Percentiles rank a stretch among this genome's conserved stretches.
Conservation (phyloP, 495 filamentous ascomycete genomes). For the Platismatia glauca region DNA sequence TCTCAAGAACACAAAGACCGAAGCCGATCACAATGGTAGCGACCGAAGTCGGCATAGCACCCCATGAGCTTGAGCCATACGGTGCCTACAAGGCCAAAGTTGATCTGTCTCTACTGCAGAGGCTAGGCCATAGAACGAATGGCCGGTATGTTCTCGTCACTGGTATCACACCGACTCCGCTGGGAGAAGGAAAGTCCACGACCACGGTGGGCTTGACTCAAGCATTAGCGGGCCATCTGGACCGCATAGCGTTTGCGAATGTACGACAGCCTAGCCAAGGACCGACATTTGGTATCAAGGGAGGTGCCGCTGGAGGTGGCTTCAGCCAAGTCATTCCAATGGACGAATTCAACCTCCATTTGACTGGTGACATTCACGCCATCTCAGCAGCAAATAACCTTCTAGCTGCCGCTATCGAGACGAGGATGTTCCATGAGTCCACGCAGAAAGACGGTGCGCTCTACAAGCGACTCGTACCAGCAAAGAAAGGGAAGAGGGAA, state of each 20-base stretch:
- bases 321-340: constrained; percentile 99
- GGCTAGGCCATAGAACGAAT: constrained; percentile 76
- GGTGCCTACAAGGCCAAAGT: constrained; percentile 94
- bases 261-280: constrained; percentile 95
- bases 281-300: constrained; percentile 97
- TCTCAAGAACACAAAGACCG: constrained; percentile 80
- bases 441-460: constrained; percentile 87
- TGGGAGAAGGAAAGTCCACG: constrained; percentile 96
- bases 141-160: constrained; percentile 87
- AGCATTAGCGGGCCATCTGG: constrained; percentile 83
- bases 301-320: constrained; percentile 90
- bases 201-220: constrained; percentile 96
- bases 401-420: constrained; percentile 95
- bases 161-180: constrained; percentile 94
- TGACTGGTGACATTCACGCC: constrained; percentile 96
- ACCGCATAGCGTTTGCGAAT: constrained; percentile 85
- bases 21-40: constrained; percentile 81
- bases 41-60: constrained; percentile 75
- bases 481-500: constrained; percentile 76
- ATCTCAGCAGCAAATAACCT: constrained; percentile 97
- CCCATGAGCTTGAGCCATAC: constrained; percentile 84
- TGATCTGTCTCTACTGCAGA: constrained; percentile 67
- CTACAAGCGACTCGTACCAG: constrained; percentile 80
- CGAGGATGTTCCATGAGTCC: constrained; percentile 93
- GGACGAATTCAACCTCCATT: constrained; percentile 98